Evolutionary conservation across 306 rosid species (phyloP), one percentile per base, ranked within the genome.

Genomic region (Glycyrrhiza uralensis): DNA sequence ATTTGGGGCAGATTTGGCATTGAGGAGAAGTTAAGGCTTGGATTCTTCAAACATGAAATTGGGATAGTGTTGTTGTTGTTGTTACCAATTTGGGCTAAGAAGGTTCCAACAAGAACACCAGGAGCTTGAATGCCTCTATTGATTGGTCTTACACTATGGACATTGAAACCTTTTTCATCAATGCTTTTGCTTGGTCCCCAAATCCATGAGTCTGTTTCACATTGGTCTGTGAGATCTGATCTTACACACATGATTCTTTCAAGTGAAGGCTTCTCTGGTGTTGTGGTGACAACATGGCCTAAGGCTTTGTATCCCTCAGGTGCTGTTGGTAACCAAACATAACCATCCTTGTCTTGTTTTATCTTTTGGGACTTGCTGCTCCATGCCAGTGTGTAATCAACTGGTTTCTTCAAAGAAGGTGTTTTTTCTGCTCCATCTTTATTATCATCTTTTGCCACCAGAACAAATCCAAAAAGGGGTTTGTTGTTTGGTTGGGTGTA

Each of bases 121-220:
- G 44, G 69, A 3, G 78, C 78, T 64, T 72, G 28, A 26, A 14
- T 55, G 0, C 82, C 74, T 65, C 78, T 79, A 8, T 64, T 79
- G 69, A 33, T 79, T 71, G 82, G 82, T n/a, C 82, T 72, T 0
- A 72, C 69, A 12, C 38, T 12, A 55, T 11, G 15, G 11, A 79
- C 78, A 72, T 72, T 72, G 69, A 79, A 71, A 33, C 63, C 82
- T 23, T 72, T 65, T 0, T 72, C 82, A 72, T 79, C 74, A 55
- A 6, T 44, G 20, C 33, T 72, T 50, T 79, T 45, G 0, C 33
- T 32, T 51, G 50, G 72, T 17, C 82, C 82, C 82, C 82, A 79
- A 55, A 79, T 79, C 82, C 82, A 79, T 44, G 82, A 44, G 23
- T 36, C 3, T 32, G 24, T 65, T 42, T 79, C 78, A 22, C 61